A percentile compares a stretch with the other conserved stretches of the same genome.
phyloP scores from a whole-genome alignment of 441 rosid genomes.

The Brassica hybrid region DNA sequence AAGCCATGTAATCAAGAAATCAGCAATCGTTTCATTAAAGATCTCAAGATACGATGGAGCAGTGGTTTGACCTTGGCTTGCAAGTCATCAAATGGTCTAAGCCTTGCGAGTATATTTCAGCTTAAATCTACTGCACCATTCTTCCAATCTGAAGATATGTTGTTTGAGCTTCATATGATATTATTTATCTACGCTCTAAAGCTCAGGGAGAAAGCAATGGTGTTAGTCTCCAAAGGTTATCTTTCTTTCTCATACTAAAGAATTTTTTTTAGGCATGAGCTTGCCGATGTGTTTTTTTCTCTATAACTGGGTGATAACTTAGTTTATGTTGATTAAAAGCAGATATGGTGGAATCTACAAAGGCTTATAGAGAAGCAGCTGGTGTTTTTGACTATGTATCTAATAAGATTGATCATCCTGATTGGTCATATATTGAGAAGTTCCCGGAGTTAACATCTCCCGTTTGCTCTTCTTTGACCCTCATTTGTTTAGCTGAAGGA shows the following conservation, averaged over 20 bases:
- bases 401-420: neutral
- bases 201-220: conserved; percentile 24
- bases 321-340: neutral
- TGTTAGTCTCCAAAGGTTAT: conserved; percentile 1
- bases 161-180: conserved; percentile 6
- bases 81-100: conserved; percentile 8
- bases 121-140: neutral
- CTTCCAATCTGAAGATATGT: neutral
- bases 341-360: conserved; percentile 14
- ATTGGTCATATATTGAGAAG: neutral
- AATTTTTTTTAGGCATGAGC: neutral
- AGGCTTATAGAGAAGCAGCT: conserved; percentile 20
- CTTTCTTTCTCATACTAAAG: neutral
- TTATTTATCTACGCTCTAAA: conserved; percentile 3
- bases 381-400: conserved; percentile 15
- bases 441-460: conserved; percentile 1
- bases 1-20: neutral
- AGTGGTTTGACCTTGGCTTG: conserved; percentile 7
- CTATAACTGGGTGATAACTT: neutral
- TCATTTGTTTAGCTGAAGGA: conserved; percentile 20
- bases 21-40: neutral
- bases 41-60: conserved; percentile 8
- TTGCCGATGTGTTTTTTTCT: neutral
- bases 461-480: conserved; percentile 9
- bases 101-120: neutral